Percentiles rank a stretch among this genome's conserved stretches.
phyloP scores from a whole-genome alignment of 345 rosid genomes.

The Aquilaria sinensis region DNA sequence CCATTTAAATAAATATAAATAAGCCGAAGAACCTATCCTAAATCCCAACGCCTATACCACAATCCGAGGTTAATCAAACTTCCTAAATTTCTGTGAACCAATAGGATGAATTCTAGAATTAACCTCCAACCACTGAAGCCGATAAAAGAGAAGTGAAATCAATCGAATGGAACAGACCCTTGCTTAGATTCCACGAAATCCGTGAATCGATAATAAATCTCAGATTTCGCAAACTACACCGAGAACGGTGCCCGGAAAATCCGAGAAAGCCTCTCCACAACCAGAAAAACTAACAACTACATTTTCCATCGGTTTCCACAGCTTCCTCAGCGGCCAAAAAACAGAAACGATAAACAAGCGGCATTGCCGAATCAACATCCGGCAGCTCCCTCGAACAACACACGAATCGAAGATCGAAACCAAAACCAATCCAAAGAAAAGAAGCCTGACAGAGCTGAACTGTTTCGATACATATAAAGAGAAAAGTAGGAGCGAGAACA shows the following conservation, averaged over 20 bases:
- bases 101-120: not conserved
- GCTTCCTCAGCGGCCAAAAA: constrained; percentile 24
- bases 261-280: not conserved
- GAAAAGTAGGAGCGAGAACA: not conserved
- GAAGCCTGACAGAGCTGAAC: not conserved
- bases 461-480: not conserved
- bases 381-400: not conserved
- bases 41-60: too few relatives aligned
- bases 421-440: not conserved
- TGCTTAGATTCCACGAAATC: constrained; percentile 16
- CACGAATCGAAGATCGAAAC: constrained; percentile 18
- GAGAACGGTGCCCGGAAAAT: constrained; percentile 7
- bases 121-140: not conserved
- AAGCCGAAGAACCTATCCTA: too few relatives aligned
- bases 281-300: not conserved
- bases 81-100: not conserved
- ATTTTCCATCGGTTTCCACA: constrained; percentile 18
- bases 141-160: not conserved
- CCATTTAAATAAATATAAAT: too few relatives aligned
- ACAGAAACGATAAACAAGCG: constrained; percentile 5
- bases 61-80: too few relatives aligned
- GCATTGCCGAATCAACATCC: constrained; percentile 16
- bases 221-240: constrained; percentile 11
- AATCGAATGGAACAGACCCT: constrained; percentile 1
- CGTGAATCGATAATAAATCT: constrained; percentile 1